Conservation (phyloP, 1,284 basidiomycete species). For the Ceratobasidium papillatum region DNA sequence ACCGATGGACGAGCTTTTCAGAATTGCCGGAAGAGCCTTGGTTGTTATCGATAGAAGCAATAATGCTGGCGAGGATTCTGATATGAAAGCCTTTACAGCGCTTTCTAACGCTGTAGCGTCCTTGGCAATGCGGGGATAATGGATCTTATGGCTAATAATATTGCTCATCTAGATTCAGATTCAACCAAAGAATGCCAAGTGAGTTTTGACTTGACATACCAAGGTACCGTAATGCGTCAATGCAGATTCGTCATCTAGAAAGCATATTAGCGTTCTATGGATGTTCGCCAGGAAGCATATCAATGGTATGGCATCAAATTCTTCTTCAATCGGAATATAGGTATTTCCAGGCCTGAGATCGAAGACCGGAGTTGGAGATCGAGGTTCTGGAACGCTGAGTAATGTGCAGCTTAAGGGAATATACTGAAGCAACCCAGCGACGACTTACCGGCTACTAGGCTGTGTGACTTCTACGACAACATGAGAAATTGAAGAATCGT, state of each 20-base stretch:
- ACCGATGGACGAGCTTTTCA: not conserved
- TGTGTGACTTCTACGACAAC: no score
- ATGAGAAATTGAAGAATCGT: not conserved
- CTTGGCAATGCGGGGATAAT: not conserved
- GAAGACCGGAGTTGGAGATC: not conserved
- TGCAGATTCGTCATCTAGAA: not conserved
- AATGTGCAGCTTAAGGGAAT: no score
- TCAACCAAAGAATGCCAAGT: no score
- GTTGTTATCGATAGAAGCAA: not conserved
- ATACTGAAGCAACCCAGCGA: no score
- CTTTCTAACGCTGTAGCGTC: not conserved
- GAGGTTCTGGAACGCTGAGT: no score
- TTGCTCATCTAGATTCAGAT: not conserved
- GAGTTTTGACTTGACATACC: not conserved
- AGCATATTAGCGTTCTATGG: not conserved
- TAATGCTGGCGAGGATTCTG: not conserved
- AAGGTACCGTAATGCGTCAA: not conserved
- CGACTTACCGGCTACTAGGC: no score
- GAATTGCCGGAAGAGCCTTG: not conserved
- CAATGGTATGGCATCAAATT: slow-evolving; percentile 17
- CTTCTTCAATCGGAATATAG: slow-evolving; percentile 5
- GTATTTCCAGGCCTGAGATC: not conserved
- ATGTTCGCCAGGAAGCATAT: slow-evolving; percentile 5
- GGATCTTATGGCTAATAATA: not conserved
- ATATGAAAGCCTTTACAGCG: not conserved